Evolutionary conservation across 345 rosid species (phyloP).

Genomic region (Litchi chinensis): DNA sequence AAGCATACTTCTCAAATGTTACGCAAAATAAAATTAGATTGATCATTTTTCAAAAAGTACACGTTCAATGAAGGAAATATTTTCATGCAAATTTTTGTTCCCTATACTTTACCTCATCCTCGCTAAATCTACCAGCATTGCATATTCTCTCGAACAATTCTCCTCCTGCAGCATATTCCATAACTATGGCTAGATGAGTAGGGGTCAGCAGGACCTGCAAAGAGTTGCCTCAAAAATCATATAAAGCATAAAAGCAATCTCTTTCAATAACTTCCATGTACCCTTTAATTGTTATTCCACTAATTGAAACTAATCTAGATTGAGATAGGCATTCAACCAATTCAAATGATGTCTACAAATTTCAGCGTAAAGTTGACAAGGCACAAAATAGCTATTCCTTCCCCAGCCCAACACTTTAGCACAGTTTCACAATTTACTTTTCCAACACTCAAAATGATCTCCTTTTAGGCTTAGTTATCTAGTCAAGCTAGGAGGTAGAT

Average conservation of each 20-base stretch:
- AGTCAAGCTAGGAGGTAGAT: neutral
- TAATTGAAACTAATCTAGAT: neutral
- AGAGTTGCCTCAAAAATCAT: neutral
- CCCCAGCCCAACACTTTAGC: neutral
- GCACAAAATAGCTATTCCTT: neutral
- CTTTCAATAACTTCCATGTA: slow-evolving; percentile 2
- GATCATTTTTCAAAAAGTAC: neutral
- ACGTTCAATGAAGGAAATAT: neutral
- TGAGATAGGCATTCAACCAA: neutral
- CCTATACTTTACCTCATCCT: slow-evolving; percentile 53
- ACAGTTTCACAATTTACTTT: neutral
- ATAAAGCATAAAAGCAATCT: neutral
- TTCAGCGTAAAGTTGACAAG: neutral
- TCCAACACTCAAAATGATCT: neutral
- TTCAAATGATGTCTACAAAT: neutral
- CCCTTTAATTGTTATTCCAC: neutral
- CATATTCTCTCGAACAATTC: slow-evolving; percentile 69
- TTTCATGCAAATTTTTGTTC: neutral
- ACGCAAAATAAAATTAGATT: neutral
- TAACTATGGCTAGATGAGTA: slow-evolving; percentile 73
- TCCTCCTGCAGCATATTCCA: slow-evolving; percentile 82
- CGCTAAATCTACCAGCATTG: slow-evolving; percentile 68
- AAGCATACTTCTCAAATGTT: neutral
- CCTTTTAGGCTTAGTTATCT: neutral
- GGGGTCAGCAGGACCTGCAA: slow-evolving; percentile 59